A percentile compares a stretch with the other conserved stretches of the same genome.
These are phyloP conservation scores for Rheum nobile DNA, from an alignment of 148 eudicot species.

Conservation along the genomic window DNA sequence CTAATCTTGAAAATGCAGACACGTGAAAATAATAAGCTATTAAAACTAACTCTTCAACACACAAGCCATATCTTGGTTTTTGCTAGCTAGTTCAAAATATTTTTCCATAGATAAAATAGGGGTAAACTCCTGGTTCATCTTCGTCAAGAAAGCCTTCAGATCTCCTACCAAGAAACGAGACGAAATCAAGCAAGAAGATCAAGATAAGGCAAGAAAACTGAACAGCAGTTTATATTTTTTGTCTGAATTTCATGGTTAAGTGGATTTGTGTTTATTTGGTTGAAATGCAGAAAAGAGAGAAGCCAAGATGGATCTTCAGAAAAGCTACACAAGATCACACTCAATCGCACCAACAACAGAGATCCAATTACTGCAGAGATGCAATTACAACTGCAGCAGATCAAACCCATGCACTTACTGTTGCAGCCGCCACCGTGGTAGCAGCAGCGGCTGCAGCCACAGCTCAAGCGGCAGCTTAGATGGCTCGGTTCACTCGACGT, in stretches of 20 bases:
- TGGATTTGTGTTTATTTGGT: too few species aligned
- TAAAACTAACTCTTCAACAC: too few species aligned
- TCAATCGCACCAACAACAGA: slow-evolving; percentile 2
- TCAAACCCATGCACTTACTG: slow-evolving; percentile 33
- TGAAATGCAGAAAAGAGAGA: slow-evolving; percentile 27
- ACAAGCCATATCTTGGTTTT: too few species aligned
- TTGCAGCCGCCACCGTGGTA: slow-evolving; percentile 18
- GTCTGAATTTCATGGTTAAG: not conserved
- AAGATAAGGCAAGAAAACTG: too few species aligned
- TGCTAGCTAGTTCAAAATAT: too few species aligned
- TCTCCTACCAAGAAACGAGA: slow-evolving; percentile 23
- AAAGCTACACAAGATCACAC: slow-evolving; percentile 21
- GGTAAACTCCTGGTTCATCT: slow-evolving; percentile 32
- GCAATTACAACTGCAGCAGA: slow-evolving; percentile 10
- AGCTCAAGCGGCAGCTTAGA: slow-evolving; percentile 27
- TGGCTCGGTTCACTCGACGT: slow-evolving; percentile 20
- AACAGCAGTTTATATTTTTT: not conserved
- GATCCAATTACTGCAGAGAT: not conserved
- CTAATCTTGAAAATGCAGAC: too few species aligned
- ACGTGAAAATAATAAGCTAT: too few species aligned
- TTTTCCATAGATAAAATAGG: slow-evolving; percentile 19
- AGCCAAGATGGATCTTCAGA: slow-evolving; percentile 34
- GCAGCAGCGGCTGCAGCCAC: too few species aligned
- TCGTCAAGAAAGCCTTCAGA: slow-evolving; percentile 38
- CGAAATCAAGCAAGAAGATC: slow-evolving; percentile 7